Conservation (phyloP, 2,329 filamentous ascomycete species). For the Pleochaeta shiraiana region DNA sequence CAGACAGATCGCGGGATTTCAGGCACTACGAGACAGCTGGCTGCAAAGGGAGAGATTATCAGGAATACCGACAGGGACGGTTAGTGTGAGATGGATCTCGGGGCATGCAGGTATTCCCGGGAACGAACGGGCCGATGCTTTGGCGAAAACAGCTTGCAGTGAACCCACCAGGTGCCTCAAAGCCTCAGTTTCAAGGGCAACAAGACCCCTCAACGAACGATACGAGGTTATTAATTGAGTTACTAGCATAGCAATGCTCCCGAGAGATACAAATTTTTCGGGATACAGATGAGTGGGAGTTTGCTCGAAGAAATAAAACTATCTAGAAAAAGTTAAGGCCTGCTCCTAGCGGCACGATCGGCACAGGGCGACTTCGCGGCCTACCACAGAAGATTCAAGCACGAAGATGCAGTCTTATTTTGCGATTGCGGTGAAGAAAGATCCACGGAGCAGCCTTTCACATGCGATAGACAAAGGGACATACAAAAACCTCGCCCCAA, state of each 20-base stretch:
- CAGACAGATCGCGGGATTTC: not conserved
- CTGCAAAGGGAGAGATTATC: not conserved
- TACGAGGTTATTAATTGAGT: not conserved
- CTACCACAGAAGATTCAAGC: not conserved
- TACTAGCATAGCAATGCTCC: slow-evolving; percentile 6
- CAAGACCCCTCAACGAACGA: not conserved
- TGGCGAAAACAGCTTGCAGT: not conserved
- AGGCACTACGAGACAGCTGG: not conserved
- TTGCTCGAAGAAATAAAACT: not conserved
- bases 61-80: not conserved
- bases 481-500: not conserved
- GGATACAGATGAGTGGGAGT: not conserved
- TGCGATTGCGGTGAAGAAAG: not conserved
- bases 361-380: not conserved
- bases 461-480: not conserved
- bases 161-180: not conserved
- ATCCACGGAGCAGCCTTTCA: not conserved
- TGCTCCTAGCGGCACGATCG: not conserved
- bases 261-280: not conserved
- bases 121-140: not conserved
- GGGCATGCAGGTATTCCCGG: not conserved
- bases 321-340: too few species aligned
- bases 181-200: not conserved
- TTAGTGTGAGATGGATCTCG: not conserved
- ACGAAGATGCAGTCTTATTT: not conserved